Conservation (phyloP, 192 early-diverging fungal species). For the Linnemannia exigua region DNA sequence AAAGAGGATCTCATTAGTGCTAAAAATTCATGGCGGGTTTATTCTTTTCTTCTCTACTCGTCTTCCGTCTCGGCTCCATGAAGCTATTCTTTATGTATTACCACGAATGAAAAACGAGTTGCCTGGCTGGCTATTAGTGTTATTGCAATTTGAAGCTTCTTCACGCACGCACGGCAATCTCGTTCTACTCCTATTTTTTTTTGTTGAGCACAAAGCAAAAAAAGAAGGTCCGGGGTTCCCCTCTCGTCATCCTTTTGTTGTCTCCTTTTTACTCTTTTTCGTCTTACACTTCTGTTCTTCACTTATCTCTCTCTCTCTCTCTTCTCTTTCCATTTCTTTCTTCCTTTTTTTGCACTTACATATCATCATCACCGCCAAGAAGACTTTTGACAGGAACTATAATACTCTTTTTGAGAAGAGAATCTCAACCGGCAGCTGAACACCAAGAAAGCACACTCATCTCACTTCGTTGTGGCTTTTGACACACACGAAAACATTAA, state of each 20-base stretch:
- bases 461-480: background rate
- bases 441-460: background rate
- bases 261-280: background rate
- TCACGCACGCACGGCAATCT: background rate
- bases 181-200: slow-evolving; percentile 1
- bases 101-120: background rate
- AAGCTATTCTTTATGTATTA: no score
- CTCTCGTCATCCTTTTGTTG: background rate
- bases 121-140: background rate
- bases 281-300: no score
- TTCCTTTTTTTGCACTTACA: background rate
- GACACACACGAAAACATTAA: background rate
- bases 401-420: background rate
- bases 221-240: background rate
- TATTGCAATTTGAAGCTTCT: background rate
- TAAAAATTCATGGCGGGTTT: background rate
- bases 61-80: background rate
- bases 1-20: background rate
- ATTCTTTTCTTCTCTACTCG: background rate
- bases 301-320: background rate
- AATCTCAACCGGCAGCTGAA: background rate
- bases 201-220: background rate
- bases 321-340: background rate
- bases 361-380: background rate
- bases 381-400: background rate